Evolutionary conservation across 1,284 basidiomycete species (phyloP).

Genomic region (Irpex lacteus): DNA sequence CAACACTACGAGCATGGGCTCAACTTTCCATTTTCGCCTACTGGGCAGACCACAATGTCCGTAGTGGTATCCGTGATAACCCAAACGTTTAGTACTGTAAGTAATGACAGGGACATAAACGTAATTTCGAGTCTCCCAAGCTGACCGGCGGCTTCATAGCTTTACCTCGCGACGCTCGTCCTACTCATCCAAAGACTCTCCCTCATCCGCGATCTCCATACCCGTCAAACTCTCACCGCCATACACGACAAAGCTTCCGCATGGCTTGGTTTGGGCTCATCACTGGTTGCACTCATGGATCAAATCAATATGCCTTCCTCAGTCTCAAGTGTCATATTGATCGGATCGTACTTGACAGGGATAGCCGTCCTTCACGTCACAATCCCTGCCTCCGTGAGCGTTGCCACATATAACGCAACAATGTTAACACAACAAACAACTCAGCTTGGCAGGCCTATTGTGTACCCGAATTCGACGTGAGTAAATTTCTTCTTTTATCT

Average conservation of each 20-base stretch:
- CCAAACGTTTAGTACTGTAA: too few species aligned
- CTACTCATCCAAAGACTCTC: not conserved
- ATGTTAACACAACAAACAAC: not conserved
- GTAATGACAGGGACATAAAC: too few species aligned
- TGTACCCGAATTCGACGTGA: not conserved
- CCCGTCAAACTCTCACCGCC: not conserved
- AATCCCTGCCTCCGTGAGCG: not conserved
- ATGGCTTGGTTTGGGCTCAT: not conserved
- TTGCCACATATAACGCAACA: not conserved
- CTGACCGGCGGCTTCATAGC: not conserved
- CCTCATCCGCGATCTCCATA: too few species aligned
- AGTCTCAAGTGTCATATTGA: not conserved
- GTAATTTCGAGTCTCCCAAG: too few species aligned
- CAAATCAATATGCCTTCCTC: not conserved
- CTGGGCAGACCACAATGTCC: too few species aligned
- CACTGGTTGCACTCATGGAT: not conserved
- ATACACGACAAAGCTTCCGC: not conserved
- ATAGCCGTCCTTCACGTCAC: constrained; percentile 1
- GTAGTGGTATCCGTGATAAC: too few species aligned
- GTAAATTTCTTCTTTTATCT: not conserved
- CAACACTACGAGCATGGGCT: too few species aligned
- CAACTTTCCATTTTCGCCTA: too few species aligned
- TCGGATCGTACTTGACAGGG: not conserved
- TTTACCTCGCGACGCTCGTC: not conserved
- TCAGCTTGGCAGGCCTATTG: not conserved